phyloP scores from a whole-genome alignment of 208 protist genomes.

The Crithidia acanthocephali region DNA sequence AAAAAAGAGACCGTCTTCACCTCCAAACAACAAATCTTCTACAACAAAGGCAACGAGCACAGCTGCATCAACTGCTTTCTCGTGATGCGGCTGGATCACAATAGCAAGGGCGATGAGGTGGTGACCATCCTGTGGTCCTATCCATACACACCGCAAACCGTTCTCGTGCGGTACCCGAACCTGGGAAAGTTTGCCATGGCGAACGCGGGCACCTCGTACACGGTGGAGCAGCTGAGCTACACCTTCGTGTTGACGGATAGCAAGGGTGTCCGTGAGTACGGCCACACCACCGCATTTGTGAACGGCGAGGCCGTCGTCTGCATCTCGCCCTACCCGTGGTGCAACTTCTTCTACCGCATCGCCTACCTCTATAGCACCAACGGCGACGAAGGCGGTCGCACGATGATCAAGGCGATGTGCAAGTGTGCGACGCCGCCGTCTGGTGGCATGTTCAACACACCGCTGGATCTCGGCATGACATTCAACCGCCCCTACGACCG shows the following conservation, averaged over 20 bases:
- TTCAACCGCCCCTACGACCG: constrained; percentile 80
- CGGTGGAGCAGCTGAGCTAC: constrained; percentile 59
- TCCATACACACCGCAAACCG: constrained; percentile 38
- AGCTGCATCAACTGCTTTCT: constrained; percentile 66
- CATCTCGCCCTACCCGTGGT: constrained; percentile 81
- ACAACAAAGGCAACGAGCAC: constrained; percentile 54
- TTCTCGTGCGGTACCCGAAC: constrained; percentile 56
- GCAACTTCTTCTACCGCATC: constrained; percentile 79
- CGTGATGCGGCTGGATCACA: constrained; percentile 37
- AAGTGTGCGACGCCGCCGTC: constrained; percentile 64
- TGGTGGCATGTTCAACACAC: constrained; percentile 58
- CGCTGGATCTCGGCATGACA: constrained; percentile 40
- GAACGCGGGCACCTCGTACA: constrained; percentile 56
- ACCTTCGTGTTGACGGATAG: constrained; percentile 85
- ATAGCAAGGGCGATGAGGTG: constrained; percentile 16
- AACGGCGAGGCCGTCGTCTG: constrained; percentile 71
- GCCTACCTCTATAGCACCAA: constrained; percentile 61
- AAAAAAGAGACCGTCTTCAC: constrained; percentile 43
- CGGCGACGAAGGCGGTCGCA: constrained; percentile 41
- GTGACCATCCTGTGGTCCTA: constrained; percentile 63
- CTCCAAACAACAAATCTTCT: constrained; percentile 55
- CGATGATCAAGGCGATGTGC: constrained; percentile 54
- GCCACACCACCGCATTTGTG: constrained; percentile 65
- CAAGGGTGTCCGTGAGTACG: constrained; percentile 75
- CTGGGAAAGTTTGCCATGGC: constrained; percentile 66